Percentiles rank a stretch among this genome's conserved stretches.
These are phyloP conservation scores for Globisporangium viniferum DNA, from an alignment of 352 stramenopile genomes.

Conservation along the genomic window DNA sequence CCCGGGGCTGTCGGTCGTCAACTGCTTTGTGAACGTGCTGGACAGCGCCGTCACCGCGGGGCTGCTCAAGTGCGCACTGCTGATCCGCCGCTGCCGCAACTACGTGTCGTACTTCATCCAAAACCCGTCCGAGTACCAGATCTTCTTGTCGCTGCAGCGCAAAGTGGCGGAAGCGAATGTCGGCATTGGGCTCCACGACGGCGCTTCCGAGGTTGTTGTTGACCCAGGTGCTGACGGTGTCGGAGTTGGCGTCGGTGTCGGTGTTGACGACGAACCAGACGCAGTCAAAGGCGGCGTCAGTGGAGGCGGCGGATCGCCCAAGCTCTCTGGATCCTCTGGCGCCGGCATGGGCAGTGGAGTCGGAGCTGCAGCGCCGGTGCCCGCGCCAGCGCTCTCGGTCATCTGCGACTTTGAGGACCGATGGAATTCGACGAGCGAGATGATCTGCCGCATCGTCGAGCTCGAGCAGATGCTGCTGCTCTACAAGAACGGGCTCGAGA, in stretches of 20 bases:
- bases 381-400: conserved; percentile 45
- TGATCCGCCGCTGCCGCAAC: conserved; percentile 65
- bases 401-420: conserved; percentile 76
- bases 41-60: conserved; percentile 54
- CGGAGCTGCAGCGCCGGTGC: background rate
- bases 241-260: background rate
- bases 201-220: conserved; percentile 18
- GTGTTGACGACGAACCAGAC: conserved; percentile 13
- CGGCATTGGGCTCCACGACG: conserved; percentile 24
- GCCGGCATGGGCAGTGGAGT: background rate
- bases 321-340: conserved; percentile 5
- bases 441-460: conserved; percentile 80
- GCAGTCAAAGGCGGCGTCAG: conserved; percentile 3
- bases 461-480: conserved; percentile 67
- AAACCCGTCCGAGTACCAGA: conserved; percentile 81
- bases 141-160: conserved; percentile 71
- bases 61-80: conserved; percentile 50
- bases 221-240: conserved; percentile 6
- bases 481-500: conserved; percentile 76
- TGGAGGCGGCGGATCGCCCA: conserved; percentile 1
- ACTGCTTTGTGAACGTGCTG: conserved; percentile 68
- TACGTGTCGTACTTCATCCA: conserved; percentile 86
- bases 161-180: conserved; percentile 47
- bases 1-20: conserved; percentile 52
- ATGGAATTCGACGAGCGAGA: conserved; percentile 76